Base-by-base conservation (phyloP, 139 green algal species). In the Diplosphaera chodatii region DNA sequence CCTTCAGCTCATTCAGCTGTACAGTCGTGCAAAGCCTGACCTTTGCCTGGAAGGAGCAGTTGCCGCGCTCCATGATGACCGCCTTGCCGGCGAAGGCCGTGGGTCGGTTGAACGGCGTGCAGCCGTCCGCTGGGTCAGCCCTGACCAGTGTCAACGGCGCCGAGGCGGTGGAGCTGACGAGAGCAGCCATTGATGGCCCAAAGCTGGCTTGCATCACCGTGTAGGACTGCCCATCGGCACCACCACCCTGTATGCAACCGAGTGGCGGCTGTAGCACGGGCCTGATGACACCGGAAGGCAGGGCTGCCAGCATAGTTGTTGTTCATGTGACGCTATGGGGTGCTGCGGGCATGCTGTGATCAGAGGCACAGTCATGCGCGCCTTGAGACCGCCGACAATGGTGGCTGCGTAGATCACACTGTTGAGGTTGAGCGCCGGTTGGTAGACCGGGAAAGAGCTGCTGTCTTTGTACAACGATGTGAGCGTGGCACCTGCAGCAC, bases 21-120 rank as follows among this genome's bases (percentile, higher is more conserved):
- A n/a, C n/a, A n/a, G n/a, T 48, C 37, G 10, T 10, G 25, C 10
- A 25, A 21, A 65, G 59, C 10, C 59, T 32, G 10, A 76, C 77
- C 77, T 96, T 96, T 5, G 80, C 70, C 10, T 64, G 32, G 40
- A 93, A 92, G 30, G 75, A 74, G 84, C 91, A 96, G 48, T 63
- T 78, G 71, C 91, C 84, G 30, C 91, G 69, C 22, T 81, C 27
- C 1, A 87, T 67, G 2, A 96, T 77, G 63, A 93, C 77, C 0
- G 94, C 69, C 8, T 66, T 73, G 30, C 82, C 83, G 13, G 40
- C 15, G 1, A 89, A 64, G 2, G 40, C 67, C 1, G 40, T 64
- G 10, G 68, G 32, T 32, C 83, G 77, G 40, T 55, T 63, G 59
- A 89, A 59, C 2, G 78, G 25, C 6, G 34, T 41, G 70, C 80